A percentile compares a stretch with the other conserved stretches of the same genome.
phyloP scores from a whole-genome alignment of 495 filamentous ascomycete species.

The Oidiodendron maius region DNA sequence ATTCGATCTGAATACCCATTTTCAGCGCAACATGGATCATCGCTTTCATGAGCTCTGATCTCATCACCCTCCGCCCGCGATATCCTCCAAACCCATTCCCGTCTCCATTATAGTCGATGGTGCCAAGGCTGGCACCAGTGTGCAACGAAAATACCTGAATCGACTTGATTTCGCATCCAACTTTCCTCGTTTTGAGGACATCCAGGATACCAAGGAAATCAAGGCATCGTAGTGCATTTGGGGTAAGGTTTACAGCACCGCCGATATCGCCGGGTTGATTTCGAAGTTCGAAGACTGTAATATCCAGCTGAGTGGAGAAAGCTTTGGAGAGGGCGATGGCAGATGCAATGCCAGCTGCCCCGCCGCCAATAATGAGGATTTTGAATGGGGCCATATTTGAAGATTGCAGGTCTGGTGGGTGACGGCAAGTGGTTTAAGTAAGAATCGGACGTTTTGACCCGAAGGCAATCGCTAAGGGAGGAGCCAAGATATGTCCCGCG shows the following conservation, averaged over 20 bases:
- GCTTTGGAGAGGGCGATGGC: slow-evolving; percentile 46
- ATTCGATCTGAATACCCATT: slow-evolving; percentile 26
- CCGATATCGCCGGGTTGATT: slow-evolving; percentile 50
- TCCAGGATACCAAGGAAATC: slow-evolving; percentile 46
- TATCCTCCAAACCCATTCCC: slow-evolving; percentile 31
- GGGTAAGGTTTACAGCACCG: slow-evolving; percentile 57
- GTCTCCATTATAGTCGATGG: too few species aligned
- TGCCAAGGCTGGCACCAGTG: slow-evolving; percentile 40
- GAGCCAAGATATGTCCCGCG: too few species aligned
- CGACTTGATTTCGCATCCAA: slow-evolving; percentile 33
- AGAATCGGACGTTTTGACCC: too few species aligned
- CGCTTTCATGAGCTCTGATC: slow-evolving; percentile 40
- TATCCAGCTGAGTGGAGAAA: too few species aligned
- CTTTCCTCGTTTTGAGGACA: too few species aligned
- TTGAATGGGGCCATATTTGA: too few species aligned
- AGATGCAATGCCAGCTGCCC: slow-evolving; percentile 49
- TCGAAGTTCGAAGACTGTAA: slow-evolving; percentile 53
- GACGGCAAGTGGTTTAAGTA: too few species aligned
- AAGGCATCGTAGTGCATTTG: slow-evolving; percentile 53
- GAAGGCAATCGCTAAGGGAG: too few species aligned
- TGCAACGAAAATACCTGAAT: slow-evolving; percentile 46
- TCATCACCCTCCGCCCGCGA: slow-evolving; percentile 38
- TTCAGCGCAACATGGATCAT: slow-evolving; percentile 35
- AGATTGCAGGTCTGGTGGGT: too few species aligned
- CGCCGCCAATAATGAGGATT: slow-evolving; percentile 49